Evolutionary conservation across 73 alveolate genomes (phyloP), one percentile per base, ranked within the genome.

Genomic region (Blepharisma japonicum): DNA sequence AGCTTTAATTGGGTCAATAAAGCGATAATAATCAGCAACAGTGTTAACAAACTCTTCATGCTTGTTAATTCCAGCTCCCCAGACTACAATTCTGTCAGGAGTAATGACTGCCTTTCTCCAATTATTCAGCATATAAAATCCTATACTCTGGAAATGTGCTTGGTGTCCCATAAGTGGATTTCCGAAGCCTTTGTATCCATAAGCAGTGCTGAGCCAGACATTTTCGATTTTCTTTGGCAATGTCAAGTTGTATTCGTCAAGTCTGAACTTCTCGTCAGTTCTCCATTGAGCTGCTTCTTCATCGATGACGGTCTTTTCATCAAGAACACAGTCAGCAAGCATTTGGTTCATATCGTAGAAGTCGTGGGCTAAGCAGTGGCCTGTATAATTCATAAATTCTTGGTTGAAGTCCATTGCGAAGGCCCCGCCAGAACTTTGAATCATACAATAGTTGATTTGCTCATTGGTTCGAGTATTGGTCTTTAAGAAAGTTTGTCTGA

Each of bases 351-450:
- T 81, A 81, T 92, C 96, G 20, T 68, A 67, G 6, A 88, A 86
- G 81, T 92, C 95, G 80, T 92, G 90, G 42, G 93, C 95, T 23
- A 90, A 77, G 83, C 96, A 87, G 79, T 82, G 83, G 9, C 96
- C 94, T 79, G 84, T 81, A 83, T 89, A 89, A 77, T 83, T 86
- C 56, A 89, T 71, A 46, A 85, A 72, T 79, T 92, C 98, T 66
- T 90, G 85, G 71, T 86, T 92, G 68, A 79, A 90, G 55, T 89
- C 95, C 94, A 89, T 87, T 55, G 56, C 86, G 78, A 86, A 90
- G 66, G 81, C 89, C 42, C 98, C 98, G 56, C 98, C 98, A 20
- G 94, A 85, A 81, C 80, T 71, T 72, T 92, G 85, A 67, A 92
- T 87, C 83, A 89, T 87, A 38, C 95, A 92, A 76, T 92, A 92